A percentile compares a stretch with the other conserved stretches of the same genome.
phyloP scores from a whole-genome alignment of 1,139 yeast species.

The Debaryomyces robertsiae region DNA sequence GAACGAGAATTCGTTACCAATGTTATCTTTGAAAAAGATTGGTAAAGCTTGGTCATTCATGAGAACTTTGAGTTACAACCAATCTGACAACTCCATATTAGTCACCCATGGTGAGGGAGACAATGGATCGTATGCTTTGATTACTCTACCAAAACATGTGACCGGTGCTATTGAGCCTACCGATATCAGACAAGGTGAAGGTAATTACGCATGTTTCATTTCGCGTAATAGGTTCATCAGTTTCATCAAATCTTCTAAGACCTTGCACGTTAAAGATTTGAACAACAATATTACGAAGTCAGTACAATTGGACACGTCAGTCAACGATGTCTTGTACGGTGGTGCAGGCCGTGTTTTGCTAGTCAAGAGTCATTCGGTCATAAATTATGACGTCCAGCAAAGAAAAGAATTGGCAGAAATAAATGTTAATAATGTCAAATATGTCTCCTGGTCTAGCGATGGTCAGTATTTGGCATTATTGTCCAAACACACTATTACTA shows the following conservation, averaged over 20 bases:
- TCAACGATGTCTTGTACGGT: constrained; percentile 73
- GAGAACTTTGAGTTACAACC: constrained; percentile 85
- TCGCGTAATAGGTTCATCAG: constrained; percentile 94
- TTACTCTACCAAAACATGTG: constrained; percentile 80
- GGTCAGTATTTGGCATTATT: constrained; percentile 86
- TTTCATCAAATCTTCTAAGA: constrained; percentile 62
- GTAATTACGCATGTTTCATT: constrained; percentile 84
- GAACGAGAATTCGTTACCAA: constrained; percentile 69
- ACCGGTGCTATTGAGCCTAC: constrained; percentile 93
- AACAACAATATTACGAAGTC: constrained; percentile 80
- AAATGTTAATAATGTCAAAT: constrained; percentile 78
- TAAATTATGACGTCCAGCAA: constrained; percentile 91
- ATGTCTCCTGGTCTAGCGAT: constrained; percentile 86
- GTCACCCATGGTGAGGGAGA: constrained; percentile 77
- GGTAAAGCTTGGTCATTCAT: constrained; percentile 88
- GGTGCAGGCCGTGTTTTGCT: constrained; percentile 85
- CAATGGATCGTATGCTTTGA: constrained; percentile 67
- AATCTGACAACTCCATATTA: constrained; percentile 84
- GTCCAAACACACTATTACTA: constrained; percentile 90
- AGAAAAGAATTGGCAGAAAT: constrained; percentile 74
- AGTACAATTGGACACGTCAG: constrained; percentile 70
- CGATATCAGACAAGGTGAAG: constrained; percentile 76
- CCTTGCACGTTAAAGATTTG: constrained; percentile 81
- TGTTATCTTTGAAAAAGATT: constrained; percentile 79
- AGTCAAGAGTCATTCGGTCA: constrained; percentile 70